Conservation (phyloP, 1,139 yeast genomes). For the Suhomyces coccinellae region DNA sequence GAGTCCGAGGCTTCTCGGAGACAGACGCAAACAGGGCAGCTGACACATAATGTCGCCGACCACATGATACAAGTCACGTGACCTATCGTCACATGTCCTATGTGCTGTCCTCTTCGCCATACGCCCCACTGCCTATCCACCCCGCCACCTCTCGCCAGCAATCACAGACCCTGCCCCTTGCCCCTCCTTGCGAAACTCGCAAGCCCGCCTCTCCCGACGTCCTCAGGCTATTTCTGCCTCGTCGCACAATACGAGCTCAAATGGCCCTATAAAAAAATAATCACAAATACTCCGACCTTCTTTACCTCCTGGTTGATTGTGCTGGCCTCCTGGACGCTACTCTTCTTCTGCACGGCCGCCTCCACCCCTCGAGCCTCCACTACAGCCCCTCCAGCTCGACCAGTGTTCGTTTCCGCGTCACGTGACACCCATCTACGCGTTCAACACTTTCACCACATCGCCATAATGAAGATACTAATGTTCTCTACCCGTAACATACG, state of each 20-base stretch:
- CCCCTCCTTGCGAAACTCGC: background rate
- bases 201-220: background rate
- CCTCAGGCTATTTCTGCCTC: background rate
- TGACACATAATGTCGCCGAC: no score
- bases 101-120: background rate
- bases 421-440: conserved; percentile 7
- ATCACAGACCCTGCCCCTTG: background rate
- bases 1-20: no score
- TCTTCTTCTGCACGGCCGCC: no score
- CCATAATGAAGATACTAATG: conserved; percentile 19
- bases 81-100: no score
- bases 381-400: no score
- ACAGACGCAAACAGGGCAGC: no score
- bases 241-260: background rate
- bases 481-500: conserved; percentile 41
- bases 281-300: background rate
- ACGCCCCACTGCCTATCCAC: no score
- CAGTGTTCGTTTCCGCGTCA: no score
- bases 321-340: background rate
- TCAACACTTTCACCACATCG: conserved; percentile 1
- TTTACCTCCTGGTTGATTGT: background rate
- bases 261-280: no score
- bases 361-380: no score
- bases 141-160: no score
- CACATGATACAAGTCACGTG: no score